Evolutionary conservation across 768 basidiomycete genomes (phyloP).

Genomic region (Sporobolomyces roseus): DNA sequence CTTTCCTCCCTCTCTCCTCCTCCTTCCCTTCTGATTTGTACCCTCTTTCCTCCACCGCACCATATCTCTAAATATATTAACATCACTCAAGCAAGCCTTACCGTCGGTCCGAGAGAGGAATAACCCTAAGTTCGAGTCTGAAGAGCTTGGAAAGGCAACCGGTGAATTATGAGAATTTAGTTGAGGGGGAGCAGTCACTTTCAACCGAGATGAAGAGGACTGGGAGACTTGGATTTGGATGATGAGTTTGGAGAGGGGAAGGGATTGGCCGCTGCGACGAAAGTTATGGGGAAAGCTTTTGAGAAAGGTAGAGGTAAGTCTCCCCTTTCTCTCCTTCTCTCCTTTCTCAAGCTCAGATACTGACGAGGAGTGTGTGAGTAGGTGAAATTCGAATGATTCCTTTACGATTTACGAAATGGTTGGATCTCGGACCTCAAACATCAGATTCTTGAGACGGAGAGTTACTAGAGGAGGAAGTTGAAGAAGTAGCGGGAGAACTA

Average conservation of each 20-base stretch:
- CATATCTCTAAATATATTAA: too few relatives aligned
- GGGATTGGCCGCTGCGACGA: slow-evolving; percentile 6
- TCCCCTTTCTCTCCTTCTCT: background rate
- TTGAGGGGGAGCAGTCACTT: slow-evolving; percentile 95
- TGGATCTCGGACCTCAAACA: slow-evolving; percentile 56
- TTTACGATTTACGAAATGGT: slow-evolving; percentile 76
- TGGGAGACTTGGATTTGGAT: slow-evolving; percentile 61
- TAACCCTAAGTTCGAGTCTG: slow-evolving; percentile 74
- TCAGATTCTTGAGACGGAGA: slow-evolving; percentile 48
- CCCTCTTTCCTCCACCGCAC: too few relatives aligned
- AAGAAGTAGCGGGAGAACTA: slow-evolving; percentile 43
- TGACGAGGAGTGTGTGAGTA: background rate
- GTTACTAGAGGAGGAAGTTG: slow-evolving; percentile 46
- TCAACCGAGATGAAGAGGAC: slow-evolving; percentile 90
- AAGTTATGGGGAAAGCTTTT: slow-evolving; percentile 46
- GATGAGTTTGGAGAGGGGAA: slow-evolving; percentile 52
- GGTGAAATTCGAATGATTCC: slow-evolving; percentile 62
- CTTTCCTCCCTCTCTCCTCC: too few relatives aligned
- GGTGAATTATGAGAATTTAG: slow-evolving; percentile 63
- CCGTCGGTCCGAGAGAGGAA: too few relatives aligned
- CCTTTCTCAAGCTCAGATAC: background rate
- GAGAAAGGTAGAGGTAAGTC: slow-evolving; percentile 38
- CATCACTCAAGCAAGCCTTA: too few relatives aligned
- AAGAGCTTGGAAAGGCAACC: slow-evolving; percentile 81
- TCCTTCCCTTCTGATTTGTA: too few relatives aligned